phyloP scores from a whole-genome alignment of 176 grass and related monocot genomes.

The Bothriochloa decipiens region DNA sequence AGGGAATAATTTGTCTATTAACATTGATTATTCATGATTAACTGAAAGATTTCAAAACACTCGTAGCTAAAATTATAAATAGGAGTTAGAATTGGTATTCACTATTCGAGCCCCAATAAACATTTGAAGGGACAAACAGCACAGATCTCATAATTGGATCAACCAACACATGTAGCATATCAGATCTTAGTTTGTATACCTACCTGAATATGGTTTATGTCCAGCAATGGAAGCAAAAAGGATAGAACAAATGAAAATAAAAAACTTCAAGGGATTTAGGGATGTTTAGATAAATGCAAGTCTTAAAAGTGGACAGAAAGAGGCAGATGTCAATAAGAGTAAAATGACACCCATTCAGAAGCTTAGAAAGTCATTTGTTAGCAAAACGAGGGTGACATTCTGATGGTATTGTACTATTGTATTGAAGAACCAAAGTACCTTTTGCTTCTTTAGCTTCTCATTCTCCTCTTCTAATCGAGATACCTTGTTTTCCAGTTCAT shows the following conservation, averaged over 20 bases:
- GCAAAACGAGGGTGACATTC: not conserved
- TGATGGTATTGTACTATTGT: conserved; percentile 25
- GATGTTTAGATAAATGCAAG: conserved; percentile 15
- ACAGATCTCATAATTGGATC: conserved; percentile 37
- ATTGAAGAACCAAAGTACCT: conserved; percentile 59
- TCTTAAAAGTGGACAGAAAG: conserved; percentile 1
- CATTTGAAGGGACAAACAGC: conserved; percentile 5
- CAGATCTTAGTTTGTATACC: conserved; percentile 19
- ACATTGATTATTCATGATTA: not conserved
- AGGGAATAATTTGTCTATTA: not conserved
- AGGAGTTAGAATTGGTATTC: not conserved
- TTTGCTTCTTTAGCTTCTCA: conserved; percentile 76
- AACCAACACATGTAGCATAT: conserved; percentile 8
- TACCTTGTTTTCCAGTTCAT: conserved; percentile 98
- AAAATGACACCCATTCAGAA: not conserved
- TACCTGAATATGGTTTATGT: not conserved
- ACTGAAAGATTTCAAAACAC: not conserved
- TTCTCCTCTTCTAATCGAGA: conserved; percentile 93
- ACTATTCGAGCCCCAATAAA: not conserved
- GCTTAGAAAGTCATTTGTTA: not conserved
- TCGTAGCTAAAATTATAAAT: conserved; percentile 3
- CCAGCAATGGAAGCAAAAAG: conserved; percentile 9
- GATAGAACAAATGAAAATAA: conserved; percentile 8
- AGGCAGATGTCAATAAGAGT: not conserved
- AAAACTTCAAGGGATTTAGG: not conserved